Conservation (phyloP, 768 basidiomycete genomes). For the Crepidotus variabilis region DNA sequence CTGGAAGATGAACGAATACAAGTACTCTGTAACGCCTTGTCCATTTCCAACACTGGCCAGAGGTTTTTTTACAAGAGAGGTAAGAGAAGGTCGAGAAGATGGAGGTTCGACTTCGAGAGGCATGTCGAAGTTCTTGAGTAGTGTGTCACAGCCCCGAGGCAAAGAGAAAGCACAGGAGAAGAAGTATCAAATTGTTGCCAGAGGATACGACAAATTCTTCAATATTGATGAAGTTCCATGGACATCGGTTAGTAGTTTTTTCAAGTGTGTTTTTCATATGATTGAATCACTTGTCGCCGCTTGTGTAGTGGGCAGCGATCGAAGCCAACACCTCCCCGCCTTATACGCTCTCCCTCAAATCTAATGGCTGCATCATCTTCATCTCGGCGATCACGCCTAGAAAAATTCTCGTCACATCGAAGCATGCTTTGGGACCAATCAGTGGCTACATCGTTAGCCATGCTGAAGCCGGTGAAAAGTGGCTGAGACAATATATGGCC, state of each 20-base stretch:
- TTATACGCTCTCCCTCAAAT: conserved; percentile 87
- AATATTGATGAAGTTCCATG: conserved; percentile 96
- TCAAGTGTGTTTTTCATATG: conserved; percentile 1
- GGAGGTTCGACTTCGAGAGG: neutral
- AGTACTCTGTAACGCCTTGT: conserved; percentile 84
- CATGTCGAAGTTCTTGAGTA: too few relatives aligned
- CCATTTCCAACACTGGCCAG: conserved; percentile 93
- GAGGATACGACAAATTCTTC: conserved; percentile 99
- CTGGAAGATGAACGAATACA: conserved; percentile 99
- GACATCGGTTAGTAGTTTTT: conserved; percentile 60
- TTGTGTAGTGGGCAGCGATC: conserved; percentile 68
- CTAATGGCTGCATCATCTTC: conserved; percentile 97
- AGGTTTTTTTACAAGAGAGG: conserved; percentile 75
- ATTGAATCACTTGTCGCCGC: neutral
- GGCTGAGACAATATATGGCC: conserved; percentile 63
- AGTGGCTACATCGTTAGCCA: conserved; percentile 50
- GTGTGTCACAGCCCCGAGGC: too few relatives aligned
- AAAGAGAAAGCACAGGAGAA: conserved; percentile 8
- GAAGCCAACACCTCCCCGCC: conserved; percentile 67
- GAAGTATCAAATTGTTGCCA: conserved; percentile 65
- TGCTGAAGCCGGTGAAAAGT: conserved; percentile 77
- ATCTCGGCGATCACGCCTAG: conserved; percentile 76
- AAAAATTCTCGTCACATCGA: conserved; percentile 83
- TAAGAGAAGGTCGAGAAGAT: conserved; percentile 19
- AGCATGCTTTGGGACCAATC: conserved; percentile 78